A percentile compares a stretch with the other conserved stretches of the same genome.
These are phyloP conservation scores for Vaccinium darrowii DNA, from an alignment of 148 eudicot species.

Conservation along the genomic window DNA sequence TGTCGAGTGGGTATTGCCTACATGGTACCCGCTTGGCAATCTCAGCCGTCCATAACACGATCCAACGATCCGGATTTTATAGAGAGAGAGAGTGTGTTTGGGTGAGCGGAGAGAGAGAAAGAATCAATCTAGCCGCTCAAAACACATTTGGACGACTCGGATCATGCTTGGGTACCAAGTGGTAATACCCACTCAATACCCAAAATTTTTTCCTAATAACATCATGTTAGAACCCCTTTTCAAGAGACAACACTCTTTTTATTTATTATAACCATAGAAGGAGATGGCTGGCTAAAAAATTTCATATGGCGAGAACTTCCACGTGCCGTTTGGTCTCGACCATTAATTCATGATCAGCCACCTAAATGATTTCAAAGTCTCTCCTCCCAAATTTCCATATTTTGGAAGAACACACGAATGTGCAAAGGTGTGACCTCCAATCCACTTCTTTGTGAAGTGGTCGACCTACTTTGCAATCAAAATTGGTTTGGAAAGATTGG, in stretches of 20 bases:
- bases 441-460: background rate
- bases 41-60: too few species aligned
- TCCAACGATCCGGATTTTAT: too few species aligned
- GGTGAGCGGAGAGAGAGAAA: too few species aligned
- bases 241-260: background rate
- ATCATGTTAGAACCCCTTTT: slow-evolving; percentile 22
- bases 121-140: too few species aligned
- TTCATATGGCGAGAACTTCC: background rate
- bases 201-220: too few species aligned
- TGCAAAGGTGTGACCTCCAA: background rate
- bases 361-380: background rate
- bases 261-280: background rate
- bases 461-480: background rate
- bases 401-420: background rate
- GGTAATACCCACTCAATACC: too few species aligned
- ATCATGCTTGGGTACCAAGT: too few species aligned
- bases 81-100: too few species aligned
- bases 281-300: background rate
- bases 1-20: too few species aligned
- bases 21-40: too few species aligned
- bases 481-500: background rate
- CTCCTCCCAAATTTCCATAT: background rate
- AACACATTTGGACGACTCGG: too few species aligned
- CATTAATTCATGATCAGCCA: background rate
- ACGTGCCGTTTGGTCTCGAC: background rate